Evolutionary conservation across 2,329 filamentous ascomycete species (phyloP).

Genomic region (Calonectria naviculata): DNA sequence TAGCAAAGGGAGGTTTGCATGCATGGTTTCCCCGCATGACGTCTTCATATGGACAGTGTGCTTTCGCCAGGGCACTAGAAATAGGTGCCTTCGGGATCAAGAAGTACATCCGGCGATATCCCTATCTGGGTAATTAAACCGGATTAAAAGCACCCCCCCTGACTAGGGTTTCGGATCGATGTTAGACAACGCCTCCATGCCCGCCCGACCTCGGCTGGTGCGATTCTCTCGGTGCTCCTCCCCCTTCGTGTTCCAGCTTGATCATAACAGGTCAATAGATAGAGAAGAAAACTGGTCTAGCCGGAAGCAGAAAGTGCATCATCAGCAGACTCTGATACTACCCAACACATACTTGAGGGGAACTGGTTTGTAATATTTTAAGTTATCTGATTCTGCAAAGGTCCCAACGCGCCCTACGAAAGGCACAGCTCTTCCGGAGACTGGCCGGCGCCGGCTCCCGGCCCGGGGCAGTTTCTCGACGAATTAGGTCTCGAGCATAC

Average conservation of each 20-base stretch:
- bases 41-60: not conserved
- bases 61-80: not conserved
- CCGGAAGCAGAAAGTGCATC: not conserved
- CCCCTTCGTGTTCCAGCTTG: not conserved
- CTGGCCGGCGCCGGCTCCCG: not conserved
- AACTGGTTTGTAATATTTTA: not conserved
- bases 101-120: not conserved
- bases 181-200: not conserved
- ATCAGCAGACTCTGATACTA: not conserved
- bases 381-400: not conserved
- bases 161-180: not conserved
- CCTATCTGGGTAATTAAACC: not conserved
- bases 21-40: not conserved
- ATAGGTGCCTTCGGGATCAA: not conserved
- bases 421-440: not conserved
- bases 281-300: not conserved
- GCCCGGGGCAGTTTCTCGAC: slow-evolving; percentile 1
- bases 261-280: not conserved
- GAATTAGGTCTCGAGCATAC: not conserved
- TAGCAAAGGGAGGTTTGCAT: not conserved
- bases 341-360: not conserved
- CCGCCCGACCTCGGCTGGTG: not conserved
- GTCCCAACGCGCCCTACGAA: not conserved
- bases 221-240: not conserved
- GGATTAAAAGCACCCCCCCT: not conserved